These are phyloP conservation scores for Floccularia luteovirens DNA, from an alignment of 768 basidiomycete species.

Conservation along the genomic window DNA sequence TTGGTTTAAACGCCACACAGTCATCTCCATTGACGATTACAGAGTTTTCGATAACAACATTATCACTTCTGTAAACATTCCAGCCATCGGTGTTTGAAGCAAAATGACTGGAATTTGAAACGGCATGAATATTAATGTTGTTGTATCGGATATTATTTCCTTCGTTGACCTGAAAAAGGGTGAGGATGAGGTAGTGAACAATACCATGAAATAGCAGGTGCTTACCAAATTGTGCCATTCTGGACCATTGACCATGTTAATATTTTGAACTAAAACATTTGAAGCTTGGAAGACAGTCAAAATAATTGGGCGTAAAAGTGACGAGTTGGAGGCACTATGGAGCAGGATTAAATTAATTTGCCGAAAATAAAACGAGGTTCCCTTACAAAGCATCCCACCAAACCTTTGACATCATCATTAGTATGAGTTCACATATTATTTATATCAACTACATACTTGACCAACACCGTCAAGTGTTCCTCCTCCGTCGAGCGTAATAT, in stretches of 20 bases:
- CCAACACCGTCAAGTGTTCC: slow-evolving; percentile 62
- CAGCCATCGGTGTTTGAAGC: slow-evolving; percentile 55
- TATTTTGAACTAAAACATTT: slow-evolving; percentile 37
- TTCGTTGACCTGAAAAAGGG: slow-evolving; percentile 39
- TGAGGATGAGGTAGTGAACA: no score
- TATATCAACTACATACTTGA: slow-evolving; percentile 28
- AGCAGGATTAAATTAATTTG: neutral
- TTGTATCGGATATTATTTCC: slow-evolving; percentile 36
- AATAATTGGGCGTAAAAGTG: slow-evolving; percentile 45
- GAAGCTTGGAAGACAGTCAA: slow-evolving; percentile 46
- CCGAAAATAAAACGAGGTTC: neutral
- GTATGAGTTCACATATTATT: neutral
- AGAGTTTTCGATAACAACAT: slow-evolving; percentile 38
- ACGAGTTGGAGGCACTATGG: slow-evolving; percentile 33
- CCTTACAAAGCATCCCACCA: slow-evolving; percentile 50
- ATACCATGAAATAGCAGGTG: neutral
- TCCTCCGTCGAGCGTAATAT: slow-evolving; percentile 44
- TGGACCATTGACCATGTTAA: slow-evolving; percentile 40
- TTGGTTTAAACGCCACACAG: slow-evolving; percentile 54
- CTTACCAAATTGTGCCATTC: slow-evolving; percentile 45
- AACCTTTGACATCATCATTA: slow-evolving; percentile 18
- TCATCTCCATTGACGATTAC: slow-evolving; percentile 49
- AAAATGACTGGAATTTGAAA: slow-evolving; percentile 32
- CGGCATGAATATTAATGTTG: slow-evolving; percentile 37
- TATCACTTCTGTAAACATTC: slow-evolving; percentile 54